Base-by-base conservation (phyloP, 2,329 filamentous ascomycete genomes). In the Fusarium sp. region DNA sequence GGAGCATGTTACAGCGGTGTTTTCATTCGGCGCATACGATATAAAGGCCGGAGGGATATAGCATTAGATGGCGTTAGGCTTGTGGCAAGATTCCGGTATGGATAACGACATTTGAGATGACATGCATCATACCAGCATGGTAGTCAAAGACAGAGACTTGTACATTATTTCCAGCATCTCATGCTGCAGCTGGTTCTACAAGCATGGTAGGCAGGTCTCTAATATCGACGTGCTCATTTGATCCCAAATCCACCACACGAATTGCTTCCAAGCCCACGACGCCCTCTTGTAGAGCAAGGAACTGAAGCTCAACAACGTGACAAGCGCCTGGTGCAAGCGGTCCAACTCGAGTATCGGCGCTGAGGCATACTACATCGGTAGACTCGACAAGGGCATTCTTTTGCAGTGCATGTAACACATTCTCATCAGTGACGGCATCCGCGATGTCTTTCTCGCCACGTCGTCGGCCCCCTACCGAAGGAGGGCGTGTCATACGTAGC, bases 181-280 rank as follows among this genome's bases (percentile, higher is more conserved):
- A 80, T 68, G 77, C 77, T 22, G 74, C 78, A 20, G 74, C 75
- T 25, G 81, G 80, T 68, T 85, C 82, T 18, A 92, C 87, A 63
- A 94, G 83, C 76, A 95, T 90, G 52, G 89, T 91, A 0, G 94
- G 94, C 73, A 97, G 80, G 70, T 96, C 92, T 69, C 90, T 88
- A 64, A 95, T 91, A 81, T 96, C 93, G 5, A 94, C 91, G 79
- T 93, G 92, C 83, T 95, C 93, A 78, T 94, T 91, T 36, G 90
- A 93, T 25, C 86, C 89, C 69, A 96, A 80, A 80, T 97, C 94
- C 5, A 95, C 87, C 1, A 96, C 89, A 59, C 93, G 86, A 22
- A 96, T 86, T 3, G 91, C 91, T 76, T 95, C 94, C 4, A 96
- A 82, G n/a, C 88, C 87, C 33, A 94, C 86, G 35, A 94, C 87